Evolutionary conservation across 768 basidiomycete species (phyloP), one percentile per base, ranked within the genome.

Genomic region (Pisolithus tinctorius): DNA sequence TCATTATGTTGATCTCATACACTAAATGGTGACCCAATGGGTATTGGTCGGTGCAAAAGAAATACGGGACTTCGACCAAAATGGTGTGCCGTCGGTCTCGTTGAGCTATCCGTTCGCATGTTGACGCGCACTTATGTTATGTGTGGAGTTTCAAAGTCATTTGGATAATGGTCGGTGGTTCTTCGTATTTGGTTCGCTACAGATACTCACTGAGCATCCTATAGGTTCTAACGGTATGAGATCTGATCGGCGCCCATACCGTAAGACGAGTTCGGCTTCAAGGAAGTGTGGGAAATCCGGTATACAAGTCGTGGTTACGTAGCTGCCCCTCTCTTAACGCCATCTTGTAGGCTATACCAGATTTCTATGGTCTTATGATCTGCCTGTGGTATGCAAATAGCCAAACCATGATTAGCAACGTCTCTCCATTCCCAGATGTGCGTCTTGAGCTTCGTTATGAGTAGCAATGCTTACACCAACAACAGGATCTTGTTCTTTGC

Each of bases 261-360:
- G 20, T 2, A 20, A 14, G 64, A 79, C 58, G 81, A 77, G 42
- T 83, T 91, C 59, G 87, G 86, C 11, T 89, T 88, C 71, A 86
- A 91, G 65, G 83, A 89, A 60, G 78, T 83, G 53, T 89, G 87
- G 86, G 88, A 89, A 63, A 80, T 86, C 29, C 86, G 85, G 83
- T 82, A 56, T 50, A 67, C 50, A 9, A 5, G 20, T 37, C 45
- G 4, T 30, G 17, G 36, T 23, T 42, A 8, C 29, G 26, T 50
- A 1, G 4, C 17, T 29, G 8, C 9, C 16, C 5, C 44, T 43
- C n/a, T 27, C 46, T 47, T 44, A 29, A 44, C 47, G 45, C 48
- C 26, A 46, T 25, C 36, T 8, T 30, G 37, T 20, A 43, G 84
- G 84, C 55, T 79, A 29, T 86, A 84, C 59, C 84, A 86, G 82